These are phyloP conservation scores for Ceriops zippeliana DNA, from an alignment of 345 rosid species.

Conservation along the genomic window DNA sequence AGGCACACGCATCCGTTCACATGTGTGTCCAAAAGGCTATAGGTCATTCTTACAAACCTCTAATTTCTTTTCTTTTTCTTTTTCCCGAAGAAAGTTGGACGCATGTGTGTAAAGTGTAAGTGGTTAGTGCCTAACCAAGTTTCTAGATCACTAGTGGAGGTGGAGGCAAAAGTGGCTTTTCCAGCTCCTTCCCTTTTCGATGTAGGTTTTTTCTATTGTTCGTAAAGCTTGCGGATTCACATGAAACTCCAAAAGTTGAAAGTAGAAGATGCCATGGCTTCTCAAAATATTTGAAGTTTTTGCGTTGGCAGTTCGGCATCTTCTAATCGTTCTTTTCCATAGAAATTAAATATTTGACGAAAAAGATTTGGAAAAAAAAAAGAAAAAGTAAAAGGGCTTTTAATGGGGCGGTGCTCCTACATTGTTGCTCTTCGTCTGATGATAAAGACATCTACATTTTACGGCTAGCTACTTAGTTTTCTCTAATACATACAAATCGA, in stretches of 20 bases:
- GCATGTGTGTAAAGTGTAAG: slow-evolving; percentile 46
- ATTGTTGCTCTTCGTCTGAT: not conserved
- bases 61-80: not conserved
- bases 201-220: slow-evolving; percentile 33
- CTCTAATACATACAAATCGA: too few species aligned
- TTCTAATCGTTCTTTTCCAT: slow-evolving; percentile 20
- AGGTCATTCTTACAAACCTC: slow-evolving; percentile 28
- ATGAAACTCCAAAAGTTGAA: slow-evolving; percentile 18
- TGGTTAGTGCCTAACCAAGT: slow-evolving; percentile 37
- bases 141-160: slow-evolving; percentile 34
- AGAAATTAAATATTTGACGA: not conserved
- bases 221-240: slow-evolving; percentile 38
- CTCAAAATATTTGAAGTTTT: slow-evolving; percentile 30
- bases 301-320: slow-evolving; percentile 38
- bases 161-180: slow-evolving; percentile 37
- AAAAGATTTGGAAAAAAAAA: not conserved
- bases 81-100: slow-evolving; percentile 25
- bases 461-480: too few species aligned
- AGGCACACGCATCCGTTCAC: slow-evolving; percentile 31
- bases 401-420: slow-evolving; percentile 35
- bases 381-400: not conserved
- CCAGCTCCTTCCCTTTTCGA: slow-evolving; percentile 12
- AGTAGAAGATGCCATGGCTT: slow-evolving; percentile 28
- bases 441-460: too few species aligned
- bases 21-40: slow-evolving; percentile 32